Base-by-base conservation (phyloP, 768 basidiomycete species). In the Leccinum fibrillosum region DNA sequence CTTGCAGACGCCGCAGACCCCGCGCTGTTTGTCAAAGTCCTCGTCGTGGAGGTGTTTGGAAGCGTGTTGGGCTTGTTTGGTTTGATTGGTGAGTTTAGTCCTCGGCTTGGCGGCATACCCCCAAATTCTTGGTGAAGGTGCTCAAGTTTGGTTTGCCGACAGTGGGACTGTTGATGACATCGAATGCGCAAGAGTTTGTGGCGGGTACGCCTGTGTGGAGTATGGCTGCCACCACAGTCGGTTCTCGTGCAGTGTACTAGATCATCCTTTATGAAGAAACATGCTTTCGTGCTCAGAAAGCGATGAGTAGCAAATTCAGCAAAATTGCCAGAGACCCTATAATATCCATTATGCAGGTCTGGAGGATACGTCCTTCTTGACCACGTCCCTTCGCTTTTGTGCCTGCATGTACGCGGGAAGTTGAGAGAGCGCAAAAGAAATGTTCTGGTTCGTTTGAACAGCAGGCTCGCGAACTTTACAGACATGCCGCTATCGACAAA, bases 1-100 rank as follows among this genome's bases (percentile, higher is more conserved):
- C 77, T 98, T 34, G 86, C 93, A 11, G 97, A 98, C 71, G 97
- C 96, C 21, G 91, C 95, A 11, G 95, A 98, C 71, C 95, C 96
- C 3, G 83, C 86, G 37, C 74, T 98, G 34, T 98, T 99, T 64
- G 94, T 98, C 74, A 98, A 96, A 75, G 92, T 98, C 60, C 84
- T 99, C 53, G 88, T 99, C 56, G 91, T 99, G 0, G 97, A 98
- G 69, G 94, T 97, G 44, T 93, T 95, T 70, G 89, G 88, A 54
- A 90, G 89, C 67, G 93, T 97, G 56, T 75, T 97, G 71, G 95
- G 95, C 5, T 76, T 98, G 49, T 98, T 96, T 69, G 95, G 94
- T 19, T 77, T 96, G 62, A 97, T 96, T 64, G 90, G 93, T 94
- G 62, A 59, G 90, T 82, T 17, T 35, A 12, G 7, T 57, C 39